Percentiles rank a stretch among this genome's conserved stretches.
phyloP scores from a whole-genome alignment of 2,329 filamentous ascomycete genomes.

The Salinomyces thailandicus region DNA sequence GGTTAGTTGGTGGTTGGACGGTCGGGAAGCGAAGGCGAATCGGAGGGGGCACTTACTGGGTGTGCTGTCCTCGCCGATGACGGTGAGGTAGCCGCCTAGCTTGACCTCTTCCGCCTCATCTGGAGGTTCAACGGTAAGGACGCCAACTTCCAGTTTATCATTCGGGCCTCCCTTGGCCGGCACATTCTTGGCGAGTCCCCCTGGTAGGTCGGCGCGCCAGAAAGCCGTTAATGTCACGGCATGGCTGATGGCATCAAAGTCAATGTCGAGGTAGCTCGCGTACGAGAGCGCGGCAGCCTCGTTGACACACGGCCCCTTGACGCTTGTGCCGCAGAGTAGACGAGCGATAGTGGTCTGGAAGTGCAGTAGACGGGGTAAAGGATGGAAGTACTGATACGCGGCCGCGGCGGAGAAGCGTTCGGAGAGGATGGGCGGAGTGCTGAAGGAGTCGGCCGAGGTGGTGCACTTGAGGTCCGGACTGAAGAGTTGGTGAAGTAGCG shows the following conservation, averaged over 20 bases:
- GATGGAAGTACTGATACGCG: slow-evolving; percentile 59
- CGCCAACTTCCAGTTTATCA: slow-evolving; percentile 66
- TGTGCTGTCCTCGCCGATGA: slow-evolving; percentile 63
- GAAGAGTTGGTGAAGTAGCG: slow-evolving; percentile 48
- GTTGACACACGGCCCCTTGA: slow-evolving; percentile 35
- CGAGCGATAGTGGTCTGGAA: slow-evolving; percentile 8
- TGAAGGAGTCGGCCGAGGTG: slow-evolving; percentile 29
- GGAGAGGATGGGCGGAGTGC: slow-evolving; percentile 39
- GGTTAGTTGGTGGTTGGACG: background rate
- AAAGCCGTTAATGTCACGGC: slow-evolving; percentile 54
- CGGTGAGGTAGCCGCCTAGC: slow-evolving; percentile 65
- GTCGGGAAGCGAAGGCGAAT: background rate
- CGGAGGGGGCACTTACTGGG: slow-evolving; percentile 50
- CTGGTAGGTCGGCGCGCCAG: slow-evolving; percentile 27
- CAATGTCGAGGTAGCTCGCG: slow-evolving; percentile 62
- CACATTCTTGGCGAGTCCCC: background rate
- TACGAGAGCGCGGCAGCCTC: slow-evolving; percentile 38
- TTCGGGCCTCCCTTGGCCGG: slow-evolving; percentile 10
- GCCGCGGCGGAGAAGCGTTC: slow-evolving; percentile 53
- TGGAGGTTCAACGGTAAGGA: slow-evolving; percentile 57
- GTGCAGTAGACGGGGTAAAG: slow-evolving; percentile 4
- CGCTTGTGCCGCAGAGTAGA: slow-evolving; percentile 7
- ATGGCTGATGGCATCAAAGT: slow-evolving; percentile 61
- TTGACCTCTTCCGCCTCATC: slow-evolving; percentile 62
- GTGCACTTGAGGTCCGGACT: slow-evolving; percentile 46